Base-by-base conservation (phyloP, 2,329 filamentous ascomycete species). In the Beauveria sp. region DNA sequence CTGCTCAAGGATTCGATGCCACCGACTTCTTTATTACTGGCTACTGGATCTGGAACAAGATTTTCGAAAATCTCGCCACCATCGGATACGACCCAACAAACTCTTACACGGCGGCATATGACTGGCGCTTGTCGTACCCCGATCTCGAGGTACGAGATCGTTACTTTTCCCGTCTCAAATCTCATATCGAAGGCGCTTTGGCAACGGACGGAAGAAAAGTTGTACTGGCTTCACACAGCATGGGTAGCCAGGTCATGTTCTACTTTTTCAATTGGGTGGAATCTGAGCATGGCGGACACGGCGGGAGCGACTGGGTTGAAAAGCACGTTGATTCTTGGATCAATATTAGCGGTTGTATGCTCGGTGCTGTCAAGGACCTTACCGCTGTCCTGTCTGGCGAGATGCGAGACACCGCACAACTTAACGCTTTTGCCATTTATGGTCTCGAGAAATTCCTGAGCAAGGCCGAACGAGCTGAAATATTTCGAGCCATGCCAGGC, bases 1-100 rank as follows among this genome's bases (percentile, higher is more conserved):
- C 94, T 9, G 92, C 94, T 0, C 94, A 97, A 72, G 94, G 94
- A 2, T 99, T 99, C 68, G 94, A 99, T 74, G 94, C 94, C 2
- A 92, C 94, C 12, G 94, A 99, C 75, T 99, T 99, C 77, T 94
- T 96, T 74, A 88, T 89, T 64, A 89, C 86, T 0, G 86, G 86
- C 10, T 99, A 99, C 76, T 99, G 94, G 94, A 97, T 99, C 63
- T 97, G 92, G 92, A 97, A 91, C 76, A 97, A 97, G 76, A 97
- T 99, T 63, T 81, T 99, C 55, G 94, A 99, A 76, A 99, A 99
- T 70, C 79, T 99, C 56, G 94, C 94, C 0, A 94, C 92, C 0
- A 89, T 99, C 62, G 94, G 94, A 16, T 99, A 99, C 72, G 94
- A 99, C 70, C 93, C 94, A 26, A 87, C 84, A 37, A 89, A 86